Percentiles rank a stretch among this genome's conserved stretches.
These are phyloP conservation scores for Crithidia sp. DNA, from an alignment of 208 protist species.

Conservation along the genomic window DNA sequence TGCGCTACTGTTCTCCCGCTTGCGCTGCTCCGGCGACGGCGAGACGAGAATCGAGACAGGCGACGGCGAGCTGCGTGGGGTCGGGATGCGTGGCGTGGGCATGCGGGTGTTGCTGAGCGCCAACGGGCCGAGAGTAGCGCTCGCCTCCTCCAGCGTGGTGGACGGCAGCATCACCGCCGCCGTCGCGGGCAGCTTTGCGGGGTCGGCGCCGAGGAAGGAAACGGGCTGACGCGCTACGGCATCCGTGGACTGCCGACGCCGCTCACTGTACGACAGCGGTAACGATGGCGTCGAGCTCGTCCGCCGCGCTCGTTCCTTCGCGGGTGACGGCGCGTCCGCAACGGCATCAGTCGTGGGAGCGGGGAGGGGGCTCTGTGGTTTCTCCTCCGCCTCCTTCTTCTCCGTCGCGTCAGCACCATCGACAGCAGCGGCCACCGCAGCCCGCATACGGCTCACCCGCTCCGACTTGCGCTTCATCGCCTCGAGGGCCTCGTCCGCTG, in stretches of 20 bases:
- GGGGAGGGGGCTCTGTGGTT: background rate
- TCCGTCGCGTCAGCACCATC: background rate
- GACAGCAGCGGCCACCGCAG: constrained; percentile 3
- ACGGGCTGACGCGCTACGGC: constrained; percentile 22
- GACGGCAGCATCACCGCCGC: background rate
- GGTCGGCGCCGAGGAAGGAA: constrained; percentile 23
- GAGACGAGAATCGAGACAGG: constrained; percentile 31
- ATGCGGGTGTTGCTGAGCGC: constrained; percentile 27
- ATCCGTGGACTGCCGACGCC: constrained; percentile 3
- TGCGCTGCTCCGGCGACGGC: constrained; percentile 15
- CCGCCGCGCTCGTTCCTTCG: background rate
- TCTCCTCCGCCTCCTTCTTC: background rate
- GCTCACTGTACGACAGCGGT: constrained; percentile 19
- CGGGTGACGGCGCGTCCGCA: background rate
- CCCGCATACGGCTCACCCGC: constrained; percentile 4
- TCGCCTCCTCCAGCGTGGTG: constrained; percentile 15
- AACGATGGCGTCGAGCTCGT: background rate
- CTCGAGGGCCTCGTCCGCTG: constrained; percentile 10
- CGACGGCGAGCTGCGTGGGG: constrained; percentile 6
- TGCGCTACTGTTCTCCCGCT: constrained; percentile 7
- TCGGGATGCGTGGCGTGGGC: constrained; percentile 19
- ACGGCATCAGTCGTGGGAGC: background rate
- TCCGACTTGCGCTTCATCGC: constrained; percentile 10
- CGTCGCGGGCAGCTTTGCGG: background rate
- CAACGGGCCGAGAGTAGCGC: constrained; percentile 16